Percentiles rank a stretch among this genome's conserved stretches.
These are phyloP conservation scores for Lentinula raphanica DNA, from an alignment of 768 basidiomycete species.

Conservation along the genomic window DNA sequence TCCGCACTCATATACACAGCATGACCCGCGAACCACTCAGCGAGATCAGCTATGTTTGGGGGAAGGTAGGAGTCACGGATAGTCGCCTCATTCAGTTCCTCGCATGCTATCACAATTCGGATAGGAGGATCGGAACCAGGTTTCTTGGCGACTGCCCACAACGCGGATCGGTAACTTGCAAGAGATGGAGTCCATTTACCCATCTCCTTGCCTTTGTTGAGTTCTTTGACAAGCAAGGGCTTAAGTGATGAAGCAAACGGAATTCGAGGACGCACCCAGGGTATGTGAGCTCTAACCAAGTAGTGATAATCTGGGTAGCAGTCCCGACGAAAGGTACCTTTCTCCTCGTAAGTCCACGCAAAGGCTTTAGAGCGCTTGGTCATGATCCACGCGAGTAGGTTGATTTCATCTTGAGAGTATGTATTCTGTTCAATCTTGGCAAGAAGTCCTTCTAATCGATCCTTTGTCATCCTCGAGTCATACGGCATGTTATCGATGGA, in stretches of 20 bases:
- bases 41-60: slow-evolving; percentile 21
- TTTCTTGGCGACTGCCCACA: slow-evolving; percentile 23
- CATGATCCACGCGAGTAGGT: slow-evolving; percentile 13
- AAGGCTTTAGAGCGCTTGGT: slow-evolving; percentile 12
- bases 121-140: no score
- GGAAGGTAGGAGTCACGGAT: slow-evolving; percentile 21
- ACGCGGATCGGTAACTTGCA: slow-evolving; percentile 17
- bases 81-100: slow-evolving; percentile 28
- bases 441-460: slow-evolving; percentile 14
- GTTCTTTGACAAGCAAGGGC: slow-evolving; percentile 16
- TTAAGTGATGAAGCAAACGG: slow-evolving; percentile 20
- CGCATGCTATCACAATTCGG: slow-evolving; percentile 24
- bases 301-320: slow-evolving; percentile 29
- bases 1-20: slow-evolving; percentile 21
- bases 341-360: slow-evolving; percentile 21
- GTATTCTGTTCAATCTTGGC: slow-evolving; percentile 10
- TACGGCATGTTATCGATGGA: no score
- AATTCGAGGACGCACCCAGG: slow-evolving; percentile 26
- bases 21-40: slow-evolving; percentile 18
- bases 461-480: slow-evolving; percentile 9
- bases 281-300: slow-evolving; percentile 26
- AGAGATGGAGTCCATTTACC: slow-evolving; percentile 20
- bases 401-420: slow-evolving; percentile 7
- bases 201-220: slow-evolving; percentile 12
- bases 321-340: slow-evolving; percentile 23